Evolutionary conservation across 257 asterid genomes (phyloP).

Genomic region (Scutellaria baicalensis): DNA sequence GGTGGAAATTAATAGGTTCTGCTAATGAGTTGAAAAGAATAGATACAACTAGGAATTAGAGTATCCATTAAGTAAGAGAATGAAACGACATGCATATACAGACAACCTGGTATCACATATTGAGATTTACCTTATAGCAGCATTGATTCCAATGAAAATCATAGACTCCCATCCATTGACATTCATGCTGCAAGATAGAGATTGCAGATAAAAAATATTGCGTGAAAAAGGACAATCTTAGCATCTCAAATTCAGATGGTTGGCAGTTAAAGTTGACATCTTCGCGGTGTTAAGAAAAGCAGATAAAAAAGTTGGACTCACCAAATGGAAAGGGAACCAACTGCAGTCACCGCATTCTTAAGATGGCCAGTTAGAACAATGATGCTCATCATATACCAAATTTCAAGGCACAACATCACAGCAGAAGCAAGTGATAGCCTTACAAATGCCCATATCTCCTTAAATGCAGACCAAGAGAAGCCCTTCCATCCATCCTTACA

Average conservation of each 20-base stretch:
- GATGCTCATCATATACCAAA: conserved; percentile 86
- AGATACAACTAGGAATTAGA: neutral
- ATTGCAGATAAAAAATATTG: neutral
- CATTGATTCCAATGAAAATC: conserved; percentile 78
- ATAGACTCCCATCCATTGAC: conserved; percentile 67
- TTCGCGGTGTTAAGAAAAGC: too few relatives aligned
- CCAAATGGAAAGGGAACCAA: conserved; percentile 86
- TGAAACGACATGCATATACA: neutral
- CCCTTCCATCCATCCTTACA: conserved; percentile 91
- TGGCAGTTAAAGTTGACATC: too few relatives aligned
- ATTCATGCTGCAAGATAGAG: conserved; percentile 45
- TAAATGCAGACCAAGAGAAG: conserved; percentile 50
- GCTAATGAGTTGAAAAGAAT: neutral
- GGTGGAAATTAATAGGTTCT: neutral
- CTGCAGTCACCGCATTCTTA: conserved; percentile 56
- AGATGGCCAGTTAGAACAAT: conserved; percentile 72
- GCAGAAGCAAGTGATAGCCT: conserved; percentile 86
- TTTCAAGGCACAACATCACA: conserved; percentile 76
- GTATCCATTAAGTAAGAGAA: neutral
- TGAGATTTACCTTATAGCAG: conserved; percentile 57
- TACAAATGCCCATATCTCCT: conserved; percentile 72
- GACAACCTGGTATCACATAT: neutral
- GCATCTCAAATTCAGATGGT: neutral
- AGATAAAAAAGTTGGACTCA: conserved; percentile 19
- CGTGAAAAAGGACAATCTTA: neutral